Evolutionary conservation across 1,284 basidiomycete genomes (phyloP).

Genomic region (Rhizoctonia solani): DNA sequence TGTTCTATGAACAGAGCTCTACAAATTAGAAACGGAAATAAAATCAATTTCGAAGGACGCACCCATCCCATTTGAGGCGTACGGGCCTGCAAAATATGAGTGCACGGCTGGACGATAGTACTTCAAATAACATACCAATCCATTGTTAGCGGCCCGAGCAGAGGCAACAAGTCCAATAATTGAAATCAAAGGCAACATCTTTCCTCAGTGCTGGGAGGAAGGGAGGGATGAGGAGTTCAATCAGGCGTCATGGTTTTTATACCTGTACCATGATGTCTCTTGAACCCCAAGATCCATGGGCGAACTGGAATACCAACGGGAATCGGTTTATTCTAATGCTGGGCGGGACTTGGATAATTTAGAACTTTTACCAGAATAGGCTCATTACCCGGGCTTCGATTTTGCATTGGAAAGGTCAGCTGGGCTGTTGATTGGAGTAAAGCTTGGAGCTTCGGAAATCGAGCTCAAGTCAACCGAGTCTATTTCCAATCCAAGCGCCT

Average conservation of each 20-base stretch:
- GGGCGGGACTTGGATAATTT: not conserved
- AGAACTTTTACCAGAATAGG: not conserved
- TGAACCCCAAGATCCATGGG: too few relatives aligned
- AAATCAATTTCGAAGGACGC: not conserved
- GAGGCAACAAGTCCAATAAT: conserved; percentile 5
- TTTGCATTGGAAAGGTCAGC: conserved; percentile 21
- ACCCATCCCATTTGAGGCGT: conserved; percentile 40
- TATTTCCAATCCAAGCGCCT: not conserved
- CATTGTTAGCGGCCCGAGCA: conserved; percentile 19
- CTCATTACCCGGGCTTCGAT: conserved; percentile 16
- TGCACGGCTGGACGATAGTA: not conserved
- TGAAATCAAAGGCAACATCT: conserved; percentile 9
- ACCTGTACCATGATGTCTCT: too few relatives aligned
- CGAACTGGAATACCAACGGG: conserved; percentile 19
- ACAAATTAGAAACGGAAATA: not conserved
- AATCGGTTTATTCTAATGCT: not conserved
- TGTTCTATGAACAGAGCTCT: conserved; percentile 32
- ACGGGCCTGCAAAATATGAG: conserved; percentile 30
- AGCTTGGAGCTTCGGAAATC: not conserved
- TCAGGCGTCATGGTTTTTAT: not conserved
- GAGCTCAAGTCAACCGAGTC: not conserved
- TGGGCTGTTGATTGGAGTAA: not conserved
- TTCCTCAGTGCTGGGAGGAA: not conserved
- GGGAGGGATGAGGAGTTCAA: not conserved
- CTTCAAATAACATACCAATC: not conserved